Percentiles rank a stretch among this genome's conserved stretches.
These are phyloP conservation scores for Pleoardoris graminearum DNA, from an alignment of 2,329 filamentous ascomycete species.

Conservation along the genomic window DNA sequence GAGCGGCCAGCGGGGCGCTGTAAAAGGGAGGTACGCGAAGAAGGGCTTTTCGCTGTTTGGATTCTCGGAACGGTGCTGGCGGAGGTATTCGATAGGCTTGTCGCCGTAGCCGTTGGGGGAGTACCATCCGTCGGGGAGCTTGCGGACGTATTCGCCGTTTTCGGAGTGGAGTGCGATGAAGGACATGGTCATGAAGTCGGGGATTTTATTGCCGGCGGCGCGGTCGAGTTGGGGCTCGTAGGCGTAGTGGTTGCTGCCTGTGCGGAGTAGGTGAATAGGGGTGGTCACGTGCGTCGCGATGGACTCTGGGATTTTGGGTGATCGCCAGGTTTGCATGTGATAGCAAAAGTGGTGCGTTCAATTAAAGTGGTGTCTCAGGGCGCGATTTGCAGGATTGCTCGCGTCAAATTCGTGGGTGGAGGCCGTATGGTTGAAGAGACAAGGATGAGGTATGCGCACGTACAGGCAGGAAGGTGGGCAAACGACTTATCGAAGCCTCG, in stretches of 20 bases:
- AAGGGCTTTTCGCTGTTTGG: slow-evolving; percentile 23
- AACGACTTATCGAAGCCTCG: slow-evolving; percentile 64
- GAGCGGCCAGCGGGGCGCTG: slow-evolving; percentile 36
- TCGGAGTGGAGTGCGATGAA: slow-evolving; percentile 47
- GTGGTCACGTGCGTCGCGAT: not conserved
- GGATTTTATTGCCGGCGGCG: slow-evolving; percentile 35
- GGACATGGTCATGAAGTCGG: slow-evolving; percentile 49
- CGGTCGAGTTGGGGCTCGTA: slow-evolving; percentile 54
- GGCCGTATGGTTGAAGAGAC: not conserved
- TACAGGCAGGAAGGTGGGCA: slow-evolving; percentile 62
- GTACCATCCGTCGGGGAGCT: slow-evolving; percentile 45
- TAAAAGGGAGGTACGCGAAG: slow-evolving; percentile 36
- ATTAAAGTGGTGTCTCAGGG: not conserved
- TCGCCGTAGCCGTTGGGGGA: slow-evolving; percentile 46
- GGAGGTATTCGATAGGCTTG: slow-evolving; percentile 46
- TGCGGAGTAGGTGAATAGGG: slow-evolving; percentile 2
- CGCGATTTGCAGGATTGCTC: not conserved
- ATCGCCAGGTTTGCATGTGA: too few species aligned
- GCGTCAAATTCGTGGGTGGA: too few species aligned
- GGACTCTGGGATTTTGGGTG: too few species aligned
- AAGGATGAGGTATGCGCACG: not conserved
- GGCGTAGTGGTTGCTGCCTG: slow-evolving; percentile 54
- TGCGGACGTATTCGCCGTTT: slow-evolving; percentile 46
- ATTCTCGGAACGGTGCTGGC: slow-evolving; percentile 13
- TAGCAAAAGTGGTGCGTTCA: too few species aligned